Base-by-base conservation (phyloP, 208 protist species). In the Tritrichomonas musculus region DNA sequence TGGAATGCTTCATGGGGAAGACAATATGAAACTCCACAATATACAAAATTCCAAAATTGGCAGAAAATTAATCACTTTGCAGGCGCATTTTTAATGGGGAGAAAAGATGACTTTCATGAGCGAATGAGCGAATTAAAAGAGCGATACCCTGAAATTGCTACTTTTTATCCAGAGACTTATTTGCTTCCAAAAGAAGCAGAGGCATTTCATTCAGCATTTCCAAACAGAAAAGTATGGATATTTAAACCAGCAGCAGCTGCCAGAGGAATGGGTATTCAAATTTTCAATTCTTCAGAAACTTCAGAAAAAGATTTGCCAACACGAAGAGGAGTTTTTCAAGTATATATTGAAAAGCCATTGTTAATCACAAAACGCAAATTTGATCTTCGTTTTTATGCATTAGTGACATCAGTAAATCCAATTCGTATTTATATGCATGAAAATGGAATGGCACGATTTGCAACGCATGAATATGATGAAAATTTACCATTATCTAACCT, bases 321-420 rank as follows among this genome's bases (percentile, higher is more conserved):
- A 47, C 44, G 49, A 82, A n/a, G 33, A 0, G 73, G 73, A 82
- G 30, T 82, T 30, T 8, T 57, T 60, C 77, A 88, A 88, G 77
- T 60, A 39, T 88, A 88, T 57, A 88, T 88, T 20, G 77, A 88
- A 49, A 88, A 57, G 39, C 77, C 77, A 39, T 57, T 88, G 0
- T 47, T 88, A 1, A 88, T 88, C 47, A 88, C 41, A 13, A 49
- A 36, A 20, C 4, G 47, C 9, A 88, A 88, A n/a, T 88, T 88
- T 39, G 77, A 88, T 57, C 94, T 94, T 33, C 36, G 92, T 20
- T n/a, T 93, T 33, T 95, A 95, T 88, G 94, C 95, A 53, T 72
- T 92, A 3, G 92, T 95, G 14, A 95, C 94, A 33, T 94, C 93
- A n/a, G 82, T 94, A 20, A 75, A 94, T 72, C 95, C 95, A 36